Conservation (phyloP, 2,329 filamentous ascomycete genomes). For the Rhinocladiella similis region DNA sequence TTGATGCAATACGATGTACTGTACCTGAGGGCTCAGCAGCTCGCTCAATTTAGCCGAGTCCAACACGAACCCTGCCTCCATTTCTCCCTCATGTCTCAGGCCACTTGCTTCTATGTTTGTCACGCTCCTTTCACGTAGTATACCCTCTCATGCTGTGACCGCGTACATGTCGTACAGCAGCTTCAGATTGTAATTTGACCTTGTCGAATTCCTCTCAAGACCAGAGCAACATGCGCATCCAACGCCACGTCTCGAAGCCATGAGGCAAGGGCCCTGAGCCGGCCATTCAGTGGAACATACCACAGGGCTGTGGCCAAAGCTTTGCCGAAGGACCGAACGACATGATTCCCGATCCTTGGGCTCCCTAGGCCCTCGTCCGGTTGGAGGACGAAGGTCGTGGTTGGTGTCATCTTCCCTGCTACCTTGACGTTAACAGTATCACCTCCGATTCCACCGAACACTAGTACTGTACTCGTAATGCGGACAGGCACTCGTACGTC, state of each 20-base stretch:
- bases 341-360: not conserved
- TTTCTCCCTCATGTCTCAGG: not conserved
- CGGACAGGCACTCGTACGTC: no score
- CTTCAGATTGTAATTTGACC: not conserved
- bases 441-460: not conserved
- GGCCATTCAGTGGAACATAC: not conserved
- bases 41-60: not conserved
- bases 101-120: not conserved
- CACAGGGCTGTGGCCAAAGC: not conserved
- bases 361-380: not conserved
- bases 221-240: not conserved
- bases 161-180: not conserved
- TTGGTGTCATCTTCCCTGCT: not conserved
- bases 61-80: not conserved
- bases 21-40: not conserved
- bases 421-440: not conserved
- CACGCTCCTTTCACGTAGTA: not conserved
- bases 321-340: not conserved
- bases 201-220: not conserved
- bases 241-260: not conserved
- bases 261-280: not conserved
- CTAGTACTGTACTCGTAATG: no score
- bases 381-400: not conserved
- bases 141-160: not conserved
- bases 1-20: not conserved